A percentile compares a stretch with the other conserved stretches of the same genome.
Evolutionary conservation across 2,329 filamentous ascomycete genomes (phyloP).

Genomic region (Pseudogymnoascus sp.): DNA sequence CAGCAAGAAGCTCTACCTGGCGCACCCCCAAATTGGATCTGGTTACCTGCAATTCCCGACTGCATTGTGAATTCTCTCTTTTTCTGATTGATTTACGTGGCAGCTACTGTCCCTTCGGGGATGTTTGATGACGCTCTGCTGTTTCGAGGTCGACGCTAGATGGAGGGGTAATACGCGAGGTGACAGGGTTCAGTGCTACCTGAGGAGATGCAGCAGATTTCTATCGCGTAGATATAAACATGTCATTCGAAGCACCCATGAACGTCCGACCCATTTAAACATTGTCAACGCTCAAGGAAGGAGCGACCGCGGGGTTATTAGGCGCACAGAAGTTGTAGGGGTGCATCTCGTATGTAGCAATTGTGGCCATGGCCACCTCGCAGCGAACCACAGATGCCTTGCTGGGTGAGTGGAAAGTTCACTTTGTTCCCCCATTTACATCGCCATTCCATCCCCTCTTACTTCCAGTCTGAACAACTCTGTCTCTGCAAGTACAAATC

Average conservation of each 20-base stretch:
- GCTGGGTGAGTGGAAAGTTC: constrained; percentile 1
- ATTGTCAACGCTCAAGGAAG: constrained; percentile 1
- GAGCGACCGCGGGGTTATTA: not conserved
- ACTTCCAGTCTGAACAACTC: not conserved
- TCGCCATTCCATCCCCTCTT: not conserved
- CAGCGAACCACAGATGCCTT: not conserved
- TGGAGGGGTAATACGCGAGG: constrained; percentile 8
- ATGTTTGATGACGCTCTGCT: not conserved
- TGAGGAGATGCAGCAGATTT: constrained; percentile 8
- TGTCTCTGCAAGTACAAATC: not conserved
- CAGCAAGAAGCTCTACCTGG: not conserved
- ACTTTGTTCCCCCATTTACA: not conserved
- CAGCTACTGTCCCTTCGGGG: not conserved
- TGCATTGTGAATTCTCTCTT: constrained; percentile 50
- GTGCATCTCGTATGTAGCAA: constrained; percentile 1
- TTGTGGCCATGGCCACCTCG: constrained; percentile 4
- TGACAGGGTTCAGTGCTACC: constrained; percentile 8
- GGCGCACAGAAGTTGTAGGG: not conserved
- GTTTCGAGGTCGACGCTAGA: constrained; percentile 5
- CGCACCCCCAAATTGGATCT: not conserved
- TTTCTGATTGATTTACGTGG: constrained; percentile 3
- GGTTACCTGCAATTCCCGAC: constrained; percentile 66
- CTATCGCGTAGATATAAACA: constrained; percentile 4
- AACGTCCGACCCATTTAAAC: not conserved
- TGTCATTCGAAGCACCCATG: not conserved